A percentile compares a stretch with the other conserved stretches of the same genome.
Conservation (phyloP, 2,329 filamentous ascomycete species). For the Aspergillus alliaceus region DNA sequence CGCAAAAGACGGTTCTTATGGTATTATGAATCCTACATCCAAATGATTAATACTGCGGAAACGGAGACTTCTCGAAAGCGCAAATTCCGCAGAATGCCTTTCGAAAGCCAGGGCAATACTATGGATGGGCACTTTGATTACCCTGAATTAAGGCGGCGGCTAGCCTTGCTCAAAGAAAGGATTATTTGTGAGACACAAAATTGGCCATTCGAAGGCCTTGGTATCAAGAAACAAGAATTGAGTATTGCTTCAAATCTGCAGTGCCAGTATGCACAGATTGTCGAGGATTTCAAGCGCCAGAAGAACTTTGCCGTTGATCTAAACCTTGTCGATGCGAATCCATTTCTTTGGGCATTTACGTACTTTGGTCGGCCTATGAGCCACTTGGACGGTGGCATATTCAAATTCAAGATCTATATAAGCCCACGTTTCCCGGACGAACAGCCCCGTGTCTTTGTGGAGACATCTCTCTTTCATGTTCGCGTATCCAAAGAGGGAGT, state of each 20-base stretch:
- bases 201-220: slow-evolving; percentile 71
- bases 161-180: slow-evolving; percentile 66
- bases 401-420: slow-evolving; percentile 75
- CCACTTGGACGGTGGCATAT: slow-evolving; percentile 86
- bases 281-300: slow-evolving; percentile 69
- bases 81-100: slow-evolving; percentile 78
- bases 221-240: slow-evolving; percentile 63
- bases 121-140: slow-evolving; percentile 92
- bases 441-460: slow-evolving; percentile 78
- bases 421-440: slow-evolving; percentile 85
- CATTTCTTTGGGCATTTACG: slow-evolving; percentile 84
- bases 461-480: slow-evolving; percentile 84
- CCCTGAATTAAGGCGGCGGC: slow-evolving; percentile 66
- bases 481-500: slow-evolving; percentile 78
- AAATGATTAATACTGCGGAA: slow-evolving; percentile 58
- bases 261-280: slow-evolving; percentile 81
- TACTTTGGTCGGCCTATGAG: slow-evolving; percentile 93
- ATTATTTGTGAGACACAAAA: slow-evolving; percentile 69
- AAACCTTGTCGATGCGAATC: slow-evolving; percentile 75
- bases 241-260: slow-evolving; percentile 79
- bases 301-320: slow-evolving; percentile 73
- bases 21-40: slow-evolving; percentile 89
- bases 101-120: slow-evolving; percentile 72
- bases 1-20: slow-evolving; percentile 91
- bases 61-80: slow-evolving; percentile 63